Conservation (phyloP, 768 basidiomycete genomes). For the Harrya chromipes region DNA sequence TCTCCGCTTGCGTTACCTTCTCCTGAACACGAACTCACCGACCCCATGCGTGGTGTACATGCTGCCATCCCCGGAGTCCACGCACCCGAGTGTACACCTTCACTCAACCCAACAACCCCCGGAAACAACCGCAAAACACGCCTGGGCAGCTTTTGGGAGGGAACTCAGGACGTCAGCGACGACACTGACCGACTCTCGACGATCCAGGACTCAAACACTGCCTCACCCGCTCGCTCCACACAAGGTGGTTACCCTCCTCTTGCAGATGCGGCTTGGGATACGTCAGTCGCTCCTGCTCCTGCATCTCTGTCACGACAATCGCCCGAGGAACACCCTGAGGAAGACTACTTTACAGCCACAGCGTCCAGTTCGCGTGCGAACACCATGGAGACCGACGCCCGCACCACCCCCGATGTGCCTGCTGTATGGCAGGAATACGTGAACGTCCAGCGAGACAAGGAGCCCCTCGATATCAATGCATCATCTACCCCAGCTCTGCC, state of each 20-base stretch:
- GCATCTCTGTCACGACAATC: conserved; percentile 22
- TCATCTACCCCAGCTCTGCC: conserved; percentile 47
- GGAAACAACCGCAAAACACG: conserved; percentile 53
- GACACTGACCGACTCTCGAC: conserved; percentile 21
- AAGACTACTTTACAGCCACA: conserved; percentile 32
- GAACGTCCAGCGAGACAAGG: conserved; percentile 25
- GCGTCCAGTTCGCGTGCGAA: conserved; percentile 25
- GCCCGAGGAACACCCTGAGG: conserved; percentile 24
- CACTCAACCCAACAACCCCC: conserved; percentile 40
- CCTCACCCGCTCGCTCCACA: conserved; percentile 19
- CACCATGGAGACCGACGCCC: conserved; percentile 15
- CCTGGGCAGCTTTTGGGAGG: conserved; percentile 73
- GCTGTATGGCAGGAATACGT: conserved; percentile 28
- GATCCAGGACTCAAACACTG: conserved; percentile 23
- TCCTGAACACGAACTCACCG: conserved; percentile 87
- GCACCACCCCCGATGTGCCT: conserved; percentile 15
- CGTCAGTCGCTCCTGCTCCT: conserved; percentile 5
- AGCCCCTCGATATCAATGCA: conserved; percentile 29
- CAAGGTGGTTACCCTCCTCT: conserved; percentile 2
- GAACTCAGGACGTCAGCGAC: conserved; percentile 63
- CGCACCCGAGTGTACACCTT: conserved; percentile 33
- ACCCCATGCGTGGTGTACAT: conserved; percentile 79
- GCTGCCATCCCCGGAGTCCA: conserved; percentile 65
- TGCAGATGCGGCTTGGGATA: conserved; percentile 10
- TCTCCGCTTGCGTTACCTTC: conserved; percentile 86